Conservation (phyloP, 768 basidiomycete species). For the Exidia glandulosa region DNA sequence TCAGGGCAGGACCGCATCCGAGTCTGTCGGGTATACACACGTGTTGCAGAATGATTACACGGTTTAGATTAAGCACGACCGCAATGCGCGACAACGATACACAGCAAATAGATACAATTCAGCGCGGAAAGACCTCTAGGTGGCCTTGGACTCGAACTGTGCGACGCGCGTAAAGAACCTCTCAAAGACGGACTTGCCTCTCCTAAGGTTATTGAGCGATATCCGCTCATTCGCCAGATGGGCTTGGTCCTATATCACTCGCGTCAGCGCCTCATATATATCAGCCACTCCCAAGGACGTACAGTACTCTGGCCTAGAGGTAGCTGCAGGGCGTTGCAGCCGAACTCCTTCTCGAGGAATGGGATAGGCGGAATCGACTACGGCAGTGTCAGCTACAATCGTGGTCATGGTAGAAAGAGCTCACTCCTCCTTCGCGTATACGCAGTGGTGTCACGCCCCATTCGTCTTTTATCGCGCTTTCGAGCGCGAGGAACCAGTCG, state of each 20-base stretch:
- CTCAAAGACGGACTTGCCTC: conserved; percentile 68
- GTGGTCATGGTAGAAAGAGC: conserved; percentile 11
- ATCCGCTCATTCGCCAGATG: conserved; percentile 93
- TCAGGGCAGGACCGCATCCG: too few species aligned
- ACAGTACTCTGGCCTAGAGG: conserved; percentile 91
- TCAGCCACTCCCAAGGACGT: conserved; percentile 17
- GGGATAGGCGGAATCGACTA: conserved; percentile 93
- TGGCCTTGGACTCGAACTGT: neutral
- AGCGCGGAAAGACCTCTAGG: too few species aligned
- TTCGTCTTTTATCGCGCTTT: conserved; percentile 70
- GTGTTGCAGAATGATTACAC: too few species aligned
- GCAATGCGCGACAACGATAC: neutral
- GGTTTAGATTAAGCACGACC: too few species aligned
- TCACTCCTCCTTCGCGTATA: conserved; percentile 87
- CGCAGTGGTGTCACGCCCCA: conserved; percentile 81
- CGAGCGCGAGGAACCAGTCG: conserved; percentile 78
- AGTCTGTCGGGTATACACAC: too few species aligned
- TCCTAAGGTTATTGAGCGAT: conserved; percentile 66
- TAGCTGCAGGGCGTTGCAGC: conserved; percentile 81
- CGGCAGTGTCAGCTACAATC: conserved; percentile 1
- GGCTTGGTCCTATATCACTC: conserved; percentile 58
- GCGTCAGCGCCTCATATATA: conserved; percentile 1
- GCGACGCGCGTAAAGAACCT: conserved; percentile 32
- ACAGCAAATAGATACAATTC: neutral
- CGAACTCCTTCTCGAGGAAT: conserved; percentile 84